These are phyloP conservation scores for Aspergillus neotritici DNA, from an alignment of 2,329 filamentous ascomycete genomes.

Conservation along the genomic window DNA sequence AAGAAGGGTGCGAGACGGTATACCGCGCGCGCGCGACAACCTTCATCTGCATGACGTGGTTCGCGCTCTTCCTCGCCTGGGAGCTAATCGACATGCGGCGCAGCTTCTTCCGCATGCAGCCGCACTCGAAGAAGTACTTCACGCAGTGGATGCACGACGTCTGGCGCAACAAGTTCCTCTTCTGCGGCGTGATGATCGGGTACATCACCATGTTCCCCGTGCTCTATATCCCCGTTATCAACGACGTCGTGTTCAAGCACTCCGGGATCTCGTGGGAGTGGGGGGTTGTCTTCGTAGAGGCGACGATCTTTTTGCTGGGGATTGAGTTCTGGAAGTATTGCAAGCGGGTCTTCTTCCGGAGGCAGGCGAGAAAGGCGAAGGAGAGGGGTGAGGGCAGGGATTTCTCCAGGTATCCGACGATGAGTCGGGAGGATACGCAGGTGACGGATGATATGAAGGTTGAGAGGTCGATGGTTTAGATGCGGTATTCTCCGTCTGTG, in stretches of 20 bases:
- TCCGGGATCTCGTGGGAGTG: slow-evolving; percentile 63
- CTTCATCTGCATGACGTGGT: slow-evolving; percentile 71
- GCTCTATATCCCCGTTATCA: slow-evolving; percentile 64
- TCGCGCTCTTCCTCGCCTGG: slow-evolving; percentile 71
- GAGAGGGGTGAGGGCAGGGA: slow-evolving; percentile 12
- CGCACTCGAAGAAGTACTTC: slow-evolving; percentile 54
- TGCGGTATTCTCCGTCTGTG: too few relatives aligned
- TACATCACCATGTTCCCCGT: slow-evolving; percentile 55
- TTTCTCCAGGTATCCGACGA: slow-evolving; percentile 30
- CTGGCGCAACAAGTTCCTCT: slow-evolving; percentile 68
- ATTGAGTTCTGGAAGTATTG: slow-evolving; percentile 63
- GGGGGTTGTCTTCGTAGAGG: slow-evolving; percentile 59
- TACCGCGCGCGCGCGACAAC: slow-evolving; percentile 68
- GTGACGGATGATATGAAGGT: slow-evolving; percentile 21
- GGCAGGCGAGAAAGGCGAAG: slow-evolving; percentile 12
- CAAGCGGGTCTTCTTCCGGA: slow-evolving; percentile 54
- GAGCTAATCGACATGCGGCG: slow-evolving; percentile 69
- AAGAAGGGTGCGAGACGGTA: slow-evolving; percentile 55
- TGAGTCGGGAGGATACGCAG: slow-evolving; percentile 29
- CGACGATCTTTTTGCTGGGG: slow-evolving; percentile 57
- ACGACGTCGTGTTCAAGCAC: slow-evolving; percentile 61
- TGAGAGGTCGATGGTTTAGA: slow-evolving; percentile 27
- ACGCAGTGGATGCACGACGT: slow-evolving; percentile 63
- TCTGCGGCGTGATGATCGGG: slow-evolving; percentile 57
- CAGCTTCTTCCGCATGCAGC: slow-evolving; percentile 70